Conservation (phyloP, 2,329 filamentous ascomycete genomes). For the Claviceps sp. region DNA sequence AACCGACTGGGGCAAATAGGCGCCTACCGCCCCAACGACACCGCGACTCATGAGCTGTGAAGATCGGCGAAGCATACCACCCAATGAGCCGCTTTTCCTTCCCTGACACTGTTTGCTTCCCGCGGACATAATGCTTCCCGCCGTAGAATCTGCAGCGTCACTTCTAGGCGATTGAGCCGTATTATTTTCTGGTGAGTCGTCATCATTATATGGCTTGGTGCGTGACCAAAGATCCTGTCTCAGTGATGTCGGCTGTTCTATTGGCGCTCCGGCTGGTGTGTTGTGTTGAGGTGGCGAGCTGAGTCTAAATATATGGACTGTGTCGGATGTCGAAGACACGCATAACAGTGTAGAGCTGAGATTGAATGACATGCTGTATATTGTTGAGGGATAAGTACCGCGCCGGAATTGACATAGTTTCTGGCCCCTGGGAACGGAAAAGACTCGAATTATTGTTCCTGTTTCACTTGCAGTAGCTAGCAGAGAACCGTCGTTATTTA, state of each 20-base stretch:
- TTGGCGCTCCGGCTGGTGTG: conserved; percentile 22
- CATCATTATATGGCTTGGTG: conserved; percentile 36
- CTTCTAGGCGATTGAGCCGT: conserved; percentile 40
- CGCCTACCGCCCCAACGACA: conserved; percentile 77
- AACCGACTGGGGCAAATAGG: conserved; percentile 84
- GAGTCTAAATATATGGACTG: conserved; percentile 89
- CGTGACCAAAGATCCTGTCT: conserved; percentile 39
- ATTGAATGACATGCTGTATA: conserved; percentile 99
- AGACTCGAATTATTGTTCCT: conserved; percentile 92
- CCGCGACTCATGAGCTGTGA: conserved; percentile 87
- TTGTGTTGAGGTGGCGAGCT: conserved; percentile 30
- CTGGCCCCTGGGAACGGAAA: conserved; percentile 77
- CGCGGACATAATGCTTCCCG: conserved; percentile 13
- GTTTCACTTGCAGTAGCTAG: conserved; percentile 94
- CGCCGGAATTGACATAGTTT: conserved; percentile 94
- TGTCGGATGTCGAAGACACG: conserved; percentile 92
- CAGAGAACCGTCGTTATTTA: conserved; percentile 85
- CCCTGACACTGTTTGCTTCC: conserved; percentile 21
- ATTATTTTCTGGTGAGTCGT: conserved; percentile 27
- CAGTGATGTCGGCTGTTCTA: conserved; percentile 27
- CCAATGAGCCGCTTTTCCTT: conserved; percentile 61
- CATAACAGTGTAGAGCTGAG: conserved; percentile 83
- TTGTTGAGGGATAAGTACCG: conserved; percentile 87
- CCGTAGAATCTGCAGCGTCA: conserved; percentile 28
- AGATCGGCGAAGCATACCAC: conserved; percentile 83